Base-by-base conservation (phyloP, 805 yeast genomes). In the Trichomonascus vanleenenianus region DNA sequence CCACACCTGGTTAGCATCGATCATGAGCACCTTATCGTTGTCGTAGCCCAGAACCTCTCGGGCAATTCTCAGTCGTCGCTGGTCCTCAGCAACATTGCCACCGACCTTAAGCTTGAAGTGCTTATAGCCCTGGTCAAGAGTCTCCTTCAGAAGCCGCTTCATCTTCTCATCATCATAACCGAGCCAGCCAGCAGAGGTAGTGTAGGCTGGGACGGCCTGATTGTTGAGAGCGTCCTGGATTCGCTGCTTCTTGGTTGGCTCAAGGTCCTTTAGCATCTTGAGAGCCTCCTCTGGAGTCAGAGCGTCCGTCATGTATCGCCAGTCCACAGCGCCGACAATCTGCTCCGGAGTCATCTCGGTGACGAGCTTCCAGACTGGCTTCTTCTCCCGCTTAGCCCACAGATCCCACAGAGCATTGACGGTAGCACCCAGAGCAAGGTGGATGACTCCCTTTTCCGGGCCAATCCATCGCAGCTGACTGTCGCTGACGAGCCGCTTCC, bases 111-210 rank as follows among this genome's bases (percentile, higher is more conserved):
- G 62, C 53, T 69, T 69, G 61, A 69, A 68, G 41, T 60, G 56
- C 22, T 57, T 63, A 57, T 62, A 69, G n/a, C 74, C 73, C 35
- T 59, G 56, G 30, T 53, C 66, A 33, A 65, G 48, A 37, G 68
- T 60, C 43, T 66, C 65, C 36, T 56, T 47, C 30, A 66, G 49
- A 34, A 66, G 50, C 12, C 48, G 42, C 39, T 61, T 60, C 68
- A 68, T 67, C 46, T 68, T 68, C 22, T 69, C 72, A 36, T 67
- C 73, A 30, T 56, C 50, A 49, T 64, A 69, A 5, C 70, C 72
- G 14, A 69, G 56, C 73, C 73, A 69, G 14, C 73, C 73, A 3
- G 73, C 72, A 31, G 69, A 59, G n/a, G 73, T 69, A 25, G 73
- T 68, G 50, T 69, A 69, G 3, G 70, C 70, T 2, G 72, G 73